phyloP scores from a whole-genome alignment of 306 rosid genomes.

The Styphnolobium japonicum region DNA sequence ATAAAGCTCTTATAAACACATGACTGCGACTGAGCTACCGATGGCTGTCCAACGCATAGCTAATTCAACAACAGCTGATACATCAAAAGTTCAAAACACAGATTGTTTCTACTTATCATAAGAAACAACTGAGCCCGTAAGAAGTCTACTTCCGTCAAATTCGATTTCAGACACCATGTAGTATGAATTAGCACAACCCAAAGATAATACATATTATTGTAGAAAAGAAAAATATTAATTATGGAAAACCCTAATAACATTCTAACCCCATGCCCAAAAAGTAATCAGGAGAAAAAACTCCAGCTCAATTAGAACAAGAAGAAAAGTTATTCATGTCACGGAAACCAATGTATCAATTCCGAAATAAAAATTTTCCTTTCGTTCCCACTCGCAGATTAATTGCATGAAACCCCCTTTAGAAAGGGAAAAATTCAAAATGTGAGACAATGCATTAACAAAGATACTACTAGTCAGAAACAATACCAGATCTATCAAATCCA shows the following conservation, averaged over 20 bases:
- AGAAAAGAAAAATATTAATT: neutral
- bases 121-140: neutral
- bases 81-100: neutral
- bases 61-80: neutral
- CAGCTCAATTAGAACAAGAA: no score
- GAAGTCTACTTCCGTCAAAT: neutral
- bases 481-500: constrained; percentile 39
- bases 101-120: neutral
- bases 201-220: neutral
- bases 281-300: neutral
- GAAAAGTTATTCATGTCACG: no score
- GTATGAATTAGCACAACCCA: neutral
- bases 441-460: neutral
- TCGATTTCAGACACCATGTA: neutral
- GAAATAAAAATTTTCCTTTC: neutral
- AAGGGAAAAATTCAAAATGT: neutral
- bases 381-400: neutral
- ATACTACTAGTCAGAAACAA: neutral
- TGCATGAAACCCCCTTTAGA: neutral
- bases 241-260: neutral
- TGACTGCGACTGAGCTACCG: neutral
- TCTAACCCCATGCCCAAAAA: neutral
- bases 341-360: neutral
- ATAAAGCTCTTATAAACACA: neutral
- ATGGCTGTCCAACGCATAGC: neutral